These are phyloP conservation scores for Solanum tacnaense DNA, from an alignment of 257 asterid genomes.

Conservation along the genomic window DNA sequence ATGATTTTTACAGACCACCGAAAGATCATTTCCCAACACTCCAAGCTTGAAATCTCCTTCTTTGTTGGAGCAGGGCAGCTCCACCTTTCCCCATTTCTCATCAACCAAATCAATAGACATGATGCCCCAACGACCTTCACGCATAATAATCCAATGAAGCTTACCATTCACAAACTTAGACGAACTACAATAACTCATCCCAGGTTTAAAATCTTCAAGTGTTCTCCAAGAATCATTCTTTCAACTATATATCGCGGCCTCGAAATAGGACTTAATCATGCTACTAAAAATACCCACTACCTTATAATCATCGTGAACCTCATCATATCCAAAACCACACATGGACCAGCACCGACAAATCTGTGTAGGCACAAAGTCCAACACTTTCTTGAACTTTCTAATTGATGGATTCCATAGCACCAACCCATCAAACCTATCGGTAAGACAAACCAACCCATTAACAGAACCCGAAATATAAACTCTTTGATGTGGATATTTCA, in stretches of 20 bases:
- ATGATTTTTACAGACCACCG: constrained; percentile 27
- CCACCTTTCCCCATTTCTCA: neutral
- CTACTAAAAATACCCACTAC: neutral
- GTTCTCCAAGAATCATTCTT: neutral
- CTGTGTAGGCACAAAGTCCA: neutral
- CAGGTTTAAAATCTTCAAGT: neutral
- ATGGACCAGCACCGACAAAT: neutral
- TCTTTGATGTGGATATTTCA: neutral
- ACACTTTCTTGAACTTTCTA: neutral
- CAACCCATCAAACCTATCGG: neutral
- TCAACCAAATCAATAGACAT: neutral
- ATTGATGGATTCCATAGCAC: neutral
- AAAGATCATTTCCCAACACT: neutral
- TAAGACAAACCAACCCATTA: neutral
- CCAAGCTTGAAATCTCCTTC: neutral
- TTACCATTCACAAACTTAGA: neutral
- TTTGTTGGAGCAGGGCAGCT: neutral
- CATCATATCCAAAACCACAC: neutral
- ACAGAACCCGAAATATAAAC: neutral
- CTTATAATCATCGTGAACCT: neutral
- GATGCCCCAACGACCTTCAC: neutral
- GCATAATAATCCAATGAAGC: constrained; percentile 6
- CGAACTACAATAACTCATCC: neutral
- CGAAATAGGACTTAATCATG: neutral
- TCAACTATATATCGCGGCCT: neutral